phyloP scores from a whole-genome alignment of 2,329 filamentous ascomycete genomes.

The Cercospora janseana region DNA sequence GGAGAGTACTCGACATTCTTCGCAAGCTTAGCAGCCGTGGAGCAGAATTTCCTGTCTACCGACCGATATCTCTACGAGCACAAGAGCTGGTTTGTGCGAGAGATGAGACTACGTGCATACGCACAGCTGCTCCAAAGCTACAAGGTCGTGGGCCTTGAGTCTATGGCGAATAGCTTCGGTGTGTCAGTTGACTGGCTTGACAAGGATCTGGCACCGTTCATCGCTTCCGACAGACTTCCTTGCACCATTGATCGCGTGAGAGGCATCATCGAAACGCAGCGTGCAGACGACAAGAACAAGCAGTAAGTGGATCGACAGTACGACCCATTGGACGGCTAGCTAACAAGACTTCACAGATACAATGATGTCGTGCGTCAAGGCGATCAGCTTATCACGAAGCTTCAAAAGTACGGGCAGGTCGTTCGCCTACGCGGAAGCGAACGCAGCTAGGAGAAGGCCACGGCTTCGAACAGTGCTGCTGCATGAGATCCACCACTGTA shows the following conservation, averaged over 20 bases:
- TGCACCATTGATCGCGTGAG: constrained; percentile 98
- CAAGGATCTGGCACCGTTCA: constrained; percentile 93
- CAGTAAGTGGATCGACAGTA: constrained; percentile 51
- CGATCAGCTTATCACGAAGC: constrained; percentile 95
- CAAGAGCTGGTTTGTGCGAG: constrained; percentile 93
- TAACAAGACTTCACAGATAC: constrained; percentile 52
- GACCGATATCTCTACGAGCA: constrained; percentile 96
- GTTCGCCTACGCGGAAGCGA: constrained; percentile 93
- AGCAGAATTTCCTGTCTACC: constrained; percentile 89
- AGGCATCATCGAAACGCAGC: constrained; percentile 95
- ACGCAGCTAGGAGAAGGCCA: constrained; percentile 59
- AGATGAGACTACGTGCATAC: constrained; percentile 96
- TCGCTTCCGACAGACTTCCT: constrained; percentile 87
- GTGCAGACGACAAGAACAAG: constrained; percentile 99
- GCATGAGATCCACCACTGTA: constrained; percentile 4
- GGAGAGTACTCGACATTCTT: constrained; percentile 96
- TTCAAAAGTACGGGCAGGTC: constrained; percentile 98
- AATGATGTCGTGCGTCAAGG: constrained; percentile 96
- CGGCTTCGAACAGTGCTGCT: neutral
- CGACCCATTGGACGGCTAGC: neutral
- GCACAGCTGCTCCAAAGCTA: constrained; percentile 97
- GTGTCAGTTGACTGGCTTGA: constrained; percentile 96
- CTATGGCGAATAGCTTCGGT: constrained; percentile 96
- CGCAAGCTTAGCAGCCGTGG: constrained; percentile 79
- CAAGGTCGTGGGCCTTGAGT: constrained; percentile 90